phyloP scores from a whole-genome alignment of 2,329 filamentous ascomycete species.

The Albophoma yamanashiensis region DNA sequence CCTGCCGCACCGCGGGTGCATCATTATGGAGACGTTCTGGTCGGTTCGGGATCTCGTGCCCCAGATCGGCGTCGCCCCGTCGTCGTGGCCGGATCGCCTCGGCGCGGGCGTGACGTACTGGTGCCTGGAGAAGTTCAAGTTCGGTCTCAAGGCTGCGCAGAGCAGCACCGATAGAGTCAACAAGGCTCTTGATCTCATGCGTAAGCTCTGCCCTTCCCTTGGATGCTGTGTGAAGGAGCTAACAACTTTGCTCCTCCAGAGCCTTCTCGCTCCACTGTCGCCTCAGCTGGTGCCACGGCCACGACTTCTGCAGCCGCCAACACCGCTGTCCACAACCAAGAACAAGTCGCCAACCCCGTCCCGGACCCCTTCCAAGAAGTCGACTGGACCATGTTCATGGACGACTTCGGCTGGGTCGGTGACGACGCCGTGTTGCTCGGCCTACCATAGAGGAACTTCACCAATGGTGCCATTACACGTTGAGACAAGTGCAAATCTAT shows the following conservation, averaged over 20 bases:
- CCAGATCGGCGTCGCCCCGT: conserved; percentile 26
- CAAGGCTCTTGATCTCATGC: conserved; percentile 17
- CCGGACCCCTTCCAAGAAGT: conserved; percentile 31
- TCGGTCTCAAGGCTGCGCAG: conserved; percentile 26
- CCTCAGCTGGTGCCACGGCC: neutral
- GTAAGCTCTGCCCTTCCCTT: conserved; percentile 11
- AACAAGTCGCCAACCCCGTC: conserved; percentile 10
- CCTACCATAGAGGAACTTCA: conserved; percentile 8
- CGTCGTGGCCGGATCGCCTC: conserved; percentile 33
- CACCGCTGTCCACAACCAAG: conserved; percentile 4
- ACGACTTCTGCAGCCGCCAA: neutral
- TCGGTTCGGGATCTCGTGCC: conserved; percentile 25
- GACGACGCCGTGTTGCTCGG: conserved; percentile 19
- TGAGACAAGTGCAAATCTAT: neutral
- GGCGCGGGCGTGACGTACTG: conserved; percentile 38
- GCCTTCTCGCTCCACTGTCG: neutral
- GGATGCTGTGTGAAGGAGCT: neutral
- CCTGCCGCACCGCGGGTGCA: conserved; percentile 31
- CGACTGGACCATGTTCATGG: conserved; percentile 39
- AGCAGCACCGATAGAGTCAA: conserved; percentile 18
- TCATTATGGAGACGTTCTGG: conserved; percentile 40
- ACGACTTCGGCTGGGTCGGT: conserved; percentile 36
- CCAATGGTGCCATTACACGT: neutral
- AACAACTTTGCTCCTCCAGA: neutral
- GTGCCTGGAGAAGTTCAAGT: conserved; percentile 37